Evolutionary conservation across 1,284 basidiomycete genomes (phyloP).

Genomic region (Rhodotorula sp.): DNA sequence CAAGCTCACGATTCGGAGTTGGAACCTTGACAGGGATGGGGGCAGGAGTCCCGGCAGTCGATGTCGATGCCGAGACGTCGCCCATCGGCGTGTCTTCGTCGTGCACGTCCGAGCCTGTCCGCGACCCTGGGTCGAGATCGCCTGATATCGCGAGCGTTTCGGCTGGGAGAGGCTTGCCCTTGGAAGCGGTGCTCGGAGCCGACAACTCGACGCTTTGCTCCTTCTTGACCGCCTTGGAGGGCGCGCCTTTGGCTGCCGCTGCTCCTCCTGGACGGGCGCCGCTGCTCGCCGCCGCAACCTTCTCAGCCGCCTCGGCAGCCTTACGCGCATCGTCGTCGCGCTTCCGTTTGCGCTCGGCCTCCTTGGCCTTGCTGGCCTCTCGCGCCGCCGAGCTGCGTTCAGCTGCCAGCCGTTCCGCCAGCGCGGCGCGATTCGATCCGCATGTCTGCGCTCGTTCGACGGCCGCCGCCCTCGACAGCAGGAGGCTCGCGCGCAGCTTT

Average conservation of each 20-base stretch:
- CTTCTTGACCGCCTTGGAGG: not conserved
- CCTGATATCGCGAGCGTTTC: constrained; percentile 2
- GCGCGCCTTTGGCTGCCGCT: not conserved
- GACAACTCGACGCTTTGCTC: constrained; percentile 4
- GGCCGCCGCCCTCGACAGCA: constrained; percentile 15
- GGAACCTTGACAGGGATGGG: not conserved
- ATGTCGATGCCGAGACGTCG: constrained; percentile 2
- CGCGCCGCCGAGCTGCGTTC: constrained; percentile 12
- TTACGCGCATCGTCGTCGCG: constrained; percentile 22
- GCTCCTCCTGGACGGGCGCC: not conserved
- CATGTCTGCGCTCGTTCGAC: constrained; percentile 13
- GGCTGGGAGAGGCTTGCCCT: constrained; percentile 8
- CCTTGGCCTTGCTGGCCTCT: constrained; percentile 3
- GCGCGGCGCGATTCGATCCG: constrained; percentile 20
- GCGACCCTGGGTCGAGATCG: not conserved
- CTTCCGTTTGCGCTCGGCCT: constrained; percentile 23
- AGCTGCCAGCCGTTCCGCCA: constrained; percentile 14
- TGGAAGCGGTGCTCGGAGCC: not conserved
- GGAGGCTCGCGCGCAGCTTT: constrained; percentile 24
- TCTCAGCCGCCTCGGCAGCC: constrained; percentile 4
- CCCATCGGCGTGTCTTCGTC: constrained; percentile 14
- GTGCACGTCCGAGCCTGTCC: not conserved
- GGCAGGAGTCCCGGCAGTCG: not conserved
- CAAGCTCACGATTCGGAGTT: constrained; percentile 2
- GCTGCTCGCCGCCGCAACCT: not conserved